Base-by-base conservation (phyloP, 192 early-diverging fungal genomes). In the Cetraspora pellucida region DNA sequence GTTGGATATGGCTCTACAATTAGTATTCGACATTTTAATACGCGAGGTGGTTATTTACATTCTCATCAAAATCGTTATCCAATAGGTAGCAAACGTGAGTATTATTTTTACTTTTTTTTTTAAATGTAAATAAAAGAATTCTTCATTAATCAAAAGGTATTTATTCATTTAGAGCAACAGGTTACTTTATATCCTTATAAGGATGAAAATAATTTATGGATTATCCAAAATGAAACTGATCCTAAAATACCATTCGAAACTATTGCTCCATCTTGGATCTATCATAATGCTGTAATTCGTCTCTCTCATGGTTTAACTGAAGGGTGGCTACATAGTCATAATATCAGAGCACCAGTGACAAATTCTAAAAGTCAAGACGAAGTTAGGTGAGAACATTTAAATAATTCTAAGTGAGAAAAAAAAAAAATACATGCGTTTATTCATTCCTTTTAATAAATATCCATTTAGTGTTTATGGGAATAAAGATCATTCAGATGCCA, bases 161-260 rank as follows among this genome's bases (percentile, higher is more conserved):
- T 52, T 8, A 19, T 52, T 52, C 3, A 4, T 19, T 52, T 71
- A 83, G 82, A 84, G 14, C 83, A 84, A 81, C 83, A 84, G 67
- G 55, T 84, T 14, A 84, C 83, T 6, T 74, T 84, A 14, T 84
- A 84, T 60, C 81, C 83, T n/a, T 81, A 82, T 73, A 80, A 95
- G 55, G 97, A 99, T 81, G 83, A 85, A 47, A 99, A 99, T 85
- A 97, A 97, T 85, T 82, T 87, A 65, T 99, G 90, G 90, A 84
- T 85, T 21, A 87, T 87, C 46, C 77, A 83, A 58, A 85, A 86
- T 27, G 71, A 70, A 31, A 75, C 81, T 1, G 47, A 79, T 55
- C 76, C 77, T 9, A 81, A 83, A 13, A 55, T 78, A 27, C 76
- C 83, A 65, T 77, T 81, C 44, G 71, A 70, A 10, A 47, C 75